phyloP scores from a whole-genome alignment of 2,329 filamentous ascomycete genomes.

The Clarireedia hainanense region DNA sequence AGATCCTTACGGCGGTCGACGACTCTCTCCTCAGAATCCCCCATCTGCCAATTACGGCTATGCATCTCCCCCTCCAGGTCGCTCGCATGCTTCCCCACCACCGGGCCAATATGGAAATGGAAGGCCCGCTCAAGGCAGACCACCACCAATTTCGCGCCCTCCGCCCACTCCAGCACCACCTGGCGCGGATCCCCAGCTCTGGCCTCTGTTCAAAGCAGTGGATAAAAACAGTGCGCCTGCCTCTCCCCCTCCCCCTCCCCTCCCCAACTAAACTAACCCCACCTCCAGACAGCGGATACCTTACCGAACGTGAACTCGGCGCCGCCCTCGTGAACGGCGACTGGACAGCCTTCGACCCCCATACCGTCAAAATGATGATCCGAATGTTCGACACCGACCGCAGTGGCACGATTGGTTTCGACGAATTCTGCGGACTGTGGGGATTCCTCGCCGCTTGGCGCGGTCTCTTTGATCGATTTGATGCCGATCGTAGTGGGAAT shows the following conservation, averaged over 20 bases:
- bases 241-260: not conserved
- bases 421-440: conserved; percentile 96
- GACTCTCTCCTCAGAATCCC: conserved; percentile 22
- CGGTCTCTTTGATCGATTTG: conserved; percentile 89
- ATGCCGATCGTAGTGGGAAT: conserved; percentile 76
- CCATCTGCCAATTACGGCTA: conserved; percentile 23
- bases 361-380: conserved; percentile 98
- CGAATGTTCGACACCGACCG: conserved; percentile 97
- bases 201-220: conserved; percentile 82
- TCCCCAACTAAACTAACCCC: not conserved
- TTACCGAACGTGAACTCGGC: conserved; percentile 80
- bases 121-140: conserved; percentile 34
- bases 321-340: conserved; percentile 93
- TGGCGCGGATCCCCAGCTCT: conserved; percentile 62
- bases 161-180: conserved; percentile 55
- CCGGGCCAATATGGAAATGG: conserved; percentile 33
- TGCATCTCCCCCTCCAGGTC: conserved; percentile 29
- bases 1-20: conserved; percentile 9
- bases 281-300: conserved; percentile 59
- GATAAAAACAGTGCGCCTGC: conserved; percentile 68
- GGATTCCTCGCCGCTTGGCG: conserved; percentile 93
- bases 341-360: conserved; percentile 85
- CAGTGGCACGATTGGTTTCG: conserved; percentile 81
- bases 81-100: conserved; percentile 39
- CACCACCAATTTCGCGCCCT: conserved; percentile 49